Evolutionary conservation across 352 stramenopile genomes (phyloP).

Genomic region (Paralagenidium karlingii): DNA sequence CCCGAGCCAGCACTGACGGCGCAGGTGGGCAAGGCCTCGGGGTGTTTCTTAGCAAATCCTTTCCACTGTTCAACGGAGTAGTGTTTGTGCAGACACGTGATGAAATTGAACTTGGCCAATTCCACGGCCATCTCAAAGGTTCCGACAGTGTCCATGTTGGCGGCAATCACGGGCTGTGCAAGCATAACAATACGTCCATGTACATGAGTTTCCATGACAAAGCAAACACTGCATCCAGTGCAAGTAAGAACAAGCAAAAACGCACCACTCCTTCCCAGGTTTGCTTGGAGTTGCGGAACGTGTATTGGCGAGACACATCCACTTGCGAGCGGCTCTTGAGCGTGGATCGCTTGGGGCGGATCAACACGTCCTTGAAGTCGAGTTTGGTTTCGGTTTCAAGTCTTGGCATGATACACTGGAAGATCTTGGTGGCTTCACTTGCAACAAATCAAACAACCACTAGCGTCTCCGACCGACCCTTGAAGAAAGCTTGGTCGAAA

Average conservation of each 20-base stretch:
- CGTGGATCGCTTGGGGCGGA: constrained; percentile 87
- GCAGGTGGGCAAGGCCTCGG: constrained; percentile 50
- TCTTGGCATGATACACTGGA: constrained; percentile 75
- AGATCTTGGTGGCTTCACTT: too few relatives aligned
- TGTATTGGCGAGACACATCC: constrained; percentile 48
- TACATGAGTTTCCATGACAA: neutral
- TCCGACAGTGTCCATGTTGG: constrained; percentile 89
- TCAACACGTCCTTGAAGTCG: constrained; percentile 91
- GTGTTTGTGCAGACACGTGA: constrained; percentile 88
- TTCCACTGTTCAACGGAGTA: constrained; percentile 67
- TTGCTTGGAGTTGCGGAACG: constrained; percentile 65
- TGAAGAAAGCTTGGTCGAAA: too few relatives aligned
- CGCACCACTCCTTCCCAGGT: constrained; percentile 59
- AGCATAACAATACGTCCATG: neutral
- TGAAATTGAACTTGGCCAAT: constrained; percentile 67
- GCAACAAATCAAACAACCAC: too few relatives aligned
- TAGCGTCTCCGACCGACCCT: too few relatives aligned
- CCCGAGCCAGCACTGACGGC: constrained; percentile 71
- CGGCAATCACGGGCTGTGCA: constrained; percentile 69
- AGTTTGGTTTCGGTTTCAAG: constrained; percentile 86
- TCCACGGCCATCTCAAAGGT: constrained; percentile 84
- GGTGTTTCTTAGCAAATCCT: constrained; percentile 31
- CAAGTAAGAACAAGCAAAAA: neutral
- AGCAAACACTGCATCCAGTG: neutral
- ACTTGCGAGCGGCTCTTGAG: constrained; percentile 84